A percentile compares a stretch with the other conserved stretches of the same genome.
phyloP scores from a whole-genome alignment of 176 grass and related monocot species.

The Triticum timopheevii region DNA sequence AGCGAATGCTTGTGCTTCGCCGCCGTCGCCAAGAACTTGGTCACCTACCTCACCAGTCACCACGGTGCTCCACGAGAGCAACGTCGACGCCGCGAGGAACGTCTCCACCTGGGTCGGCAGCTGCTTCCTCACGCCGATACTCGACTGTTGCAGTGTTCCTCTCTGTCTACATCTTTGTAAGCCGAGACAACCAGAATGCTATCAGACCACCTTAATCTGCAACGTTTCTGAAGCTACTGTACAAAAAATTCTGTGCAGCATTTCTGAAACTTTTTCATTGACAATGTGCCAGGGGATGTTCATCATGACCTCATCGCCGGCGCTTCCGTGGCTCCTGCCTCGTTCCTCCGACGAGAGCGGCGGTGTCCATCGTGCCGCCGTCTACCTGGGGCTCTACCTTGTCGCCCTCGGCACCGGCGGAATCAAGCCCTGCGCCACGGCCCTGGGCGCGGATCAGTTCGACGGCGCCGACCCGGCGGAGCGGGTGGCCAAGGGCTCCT shows the following conservation, averaged over 20 bases:
- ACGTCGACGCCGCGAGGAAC: conserved; percentile 9
- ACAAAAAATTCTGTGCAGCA: too few species aligned
- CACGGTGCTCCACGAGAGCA: conserved; percentile 16
- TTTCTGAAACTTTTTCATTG: too few species aligned
- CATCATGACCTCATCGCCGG: too few species aligned
- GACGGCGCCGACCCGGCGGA: background rate
- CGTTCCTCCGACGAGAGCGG: too few species aligned
- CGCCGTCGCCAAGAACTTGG: conserved; percentile 23
- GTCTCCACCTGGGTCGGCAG: conserved; percentile 25
- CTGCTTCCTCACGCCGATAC: conserved; percentile 25
- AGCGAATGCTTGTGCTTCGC: conserved; percentile 12
- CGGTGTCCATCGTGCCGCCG: too few species aligned
- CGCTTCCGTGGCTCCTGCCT: too few species aligned
- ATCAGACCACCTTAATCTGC: too few species aligned
- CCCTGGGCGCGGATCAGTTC: background rate
- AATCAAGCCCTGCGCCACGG: background rate
- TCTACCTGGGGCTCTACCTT: too few species aligned
- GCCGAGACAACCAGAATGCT: too few species aligned
- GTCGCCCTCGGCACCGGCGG: background rate
- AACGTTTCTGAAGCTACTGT: too few species aligned
- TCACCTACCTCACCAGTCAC: conserved; percentile 23
- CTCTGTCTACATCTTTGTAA: background rate
- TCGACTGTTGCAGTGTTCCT: background rate
- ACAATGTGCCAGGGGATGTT: too few species aligned
- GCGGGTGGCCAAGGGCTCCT: background rate